Conservation (phyloP, 768 basidiomycete species). For the Agrocybe pediades region DNA sequence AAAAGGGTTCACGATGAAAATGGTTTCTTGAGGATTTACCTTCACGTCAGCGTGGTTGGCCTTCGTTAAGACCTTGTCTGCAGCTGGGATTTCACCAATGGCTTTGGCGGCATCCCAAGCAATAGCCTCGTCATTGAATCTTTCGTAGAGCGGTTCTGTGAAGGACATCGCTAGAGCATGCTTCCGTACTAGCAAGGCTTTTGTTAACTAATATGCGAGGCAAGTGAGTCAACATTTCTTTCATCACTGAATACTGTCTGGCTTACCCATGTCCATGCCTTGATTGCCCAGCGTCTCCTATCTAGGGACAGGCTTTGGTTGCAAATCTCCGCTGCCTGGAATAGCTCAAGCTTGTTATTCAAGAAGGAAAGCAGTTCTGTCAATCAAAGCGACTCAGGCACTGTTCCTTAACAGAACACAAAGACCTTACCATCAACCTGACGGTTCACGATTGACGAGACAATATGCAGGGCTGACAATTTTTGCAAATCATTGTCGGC, state of each 20-base stretch:
- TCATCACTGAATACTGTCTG: background rate
- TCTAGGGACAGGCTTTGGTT: slow-evolving; percentile 29
- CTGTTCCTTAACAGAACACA: background rate
- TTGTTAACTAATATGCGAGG: slow-evolving; percentile 59
- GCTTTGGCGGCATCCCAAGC: slow-evolving; percentile 76
- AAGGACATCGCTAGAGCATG: slow-evolving; percentile 59
- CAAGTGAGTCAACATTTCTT: background rate
- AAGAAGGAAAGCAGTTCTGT: slow-evolving; percentile 52
- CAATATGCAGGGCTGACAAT: slow-evolving; percentile 53
- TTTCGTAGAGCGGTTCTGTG: slow-evolving; percentile 64
- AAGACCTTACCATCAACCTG: slow-evolving; percentile 59
- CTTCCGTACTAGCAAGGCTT: slow-evolving; percentile 77
- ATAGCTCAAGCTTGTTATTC: slow-evolving; percentile 39
- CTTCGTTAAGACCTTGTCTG: slow-evolving; percentile 72
- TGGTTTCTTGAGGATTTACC: slow-evolving; percentile 41
- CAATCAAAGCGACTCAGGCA: background rate
- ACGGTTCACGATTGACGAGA: slow-evolving; percentile 81
- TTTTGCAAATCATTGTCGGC: slow-evolving; percentile 53
- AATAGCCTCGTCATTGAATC: slow-evolving; percentile 67
- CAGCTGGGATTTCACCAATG: slow-evolving; percentile 64
- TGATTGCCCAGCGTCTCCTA: slow-evolving; percentile 53
- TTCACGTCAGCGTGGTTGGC: slow-evolving; percentile 76
- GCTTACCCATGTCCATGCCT: slow-evolving; percentile 71
- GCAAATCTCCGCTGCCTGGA: slow-evolving; percentile 52
- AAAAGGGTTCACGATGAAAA: background rate